Percentiles rank a stretch among this genome's conserved stretches.
Conservation (phyloP, 2,329 filamentous ascomycete genomes). For the Xylaria arbuscula region DNA sequence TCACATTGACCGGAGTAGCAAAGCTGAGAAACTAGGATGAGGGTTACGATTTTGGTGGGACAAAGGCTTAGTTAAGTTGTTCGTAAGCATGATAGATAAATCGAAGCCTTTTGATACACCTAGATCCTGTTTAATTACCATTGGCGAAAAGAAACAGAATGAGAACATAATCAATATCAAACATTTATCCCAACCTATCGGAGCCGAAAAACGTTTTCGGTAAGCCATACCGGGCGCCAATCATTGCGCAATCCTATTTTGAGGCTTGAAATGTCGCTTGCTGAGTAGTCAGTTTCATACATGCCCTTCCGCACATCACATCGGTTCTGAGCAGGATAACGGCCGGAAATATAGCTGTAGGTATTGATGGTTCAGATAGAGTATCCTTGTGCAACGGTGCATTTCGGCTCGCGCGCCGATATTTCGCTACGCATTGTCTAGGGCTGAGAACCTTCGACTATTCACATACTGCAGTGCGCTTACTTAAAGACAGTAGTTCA, state of each 20-base stretch:
- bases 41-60: not conserved
- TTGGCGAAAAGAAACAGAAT: not conserved
- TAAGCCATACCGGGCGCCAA: not conserved
- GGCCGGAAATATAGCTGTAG: not conserved
- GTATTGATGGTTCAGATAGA: constrained; percentile 15
- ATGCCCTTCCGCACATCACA: constrained; percentile 11
- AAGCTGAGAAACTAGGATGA: not conserved
- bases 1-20: not conserved
- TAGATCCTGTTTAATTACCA: not conserved
- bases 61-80: not conserved
- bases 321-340: constrained; percentile 3
- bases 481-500: not conserved
- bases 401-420: not conserved
- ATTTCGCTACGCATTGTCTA: constrained; percentile 13
- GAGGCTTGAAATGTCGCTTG: constrained; percentile 16
- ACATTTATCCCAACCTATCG: not conserved
- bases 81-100: not conserved
- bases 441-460: constrained; percentile 12
- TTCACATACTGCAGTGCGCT: not conserved
- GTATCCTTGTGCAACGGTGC: not conserved
- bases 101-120: not conserved
- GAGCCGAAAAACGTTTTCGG: constrained; percentile 9
- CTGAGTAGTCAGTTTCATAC: constrained; percentile 18
- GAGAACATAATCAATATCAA: not conserved
- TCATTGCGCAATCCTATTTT: not conserved